Percentiles rank a stretch among this genome's conserved stretches.
Conservation (phyloP, 768 basidiomycete species). For the Russula olivacea region DNA sequence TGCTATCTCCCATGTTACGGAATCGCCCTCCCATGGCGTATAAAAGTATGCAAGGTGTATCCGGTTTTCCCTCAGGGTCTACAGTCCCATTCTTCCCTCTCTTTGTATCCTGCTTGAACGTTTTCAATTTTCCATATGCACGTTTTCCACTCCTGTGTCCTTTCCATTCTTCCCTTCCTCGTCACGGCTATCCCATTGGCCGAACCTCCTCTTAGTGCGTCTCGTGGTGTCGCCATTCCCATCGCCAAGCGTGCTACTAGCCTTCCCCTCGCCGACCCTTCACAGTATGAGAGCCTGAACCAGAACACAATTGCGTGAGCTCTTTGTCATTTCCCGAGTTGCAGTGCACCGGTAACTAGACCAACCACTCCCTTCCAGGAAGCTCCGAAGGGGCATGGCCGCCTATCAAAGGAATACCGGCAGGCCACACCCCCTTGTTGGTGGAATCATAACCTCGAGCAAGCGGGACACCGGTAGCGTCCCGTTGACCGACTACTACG, state of each 20-base stretch:
- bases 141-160: not conserved
- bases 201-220: no score
- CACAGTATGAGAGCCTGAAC: no score
- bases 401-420: constrained; percentile 10
- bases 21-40: no score
- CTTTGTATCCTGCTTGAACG: not conserved
- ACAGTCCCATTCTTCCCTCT: not conserved
- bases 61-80: no score
- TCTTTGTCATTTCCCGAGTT: not conserved
- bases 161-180: not conserved
- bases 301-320: not conserved
- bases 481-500: not conserved
- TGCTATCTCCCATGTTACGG: no score
- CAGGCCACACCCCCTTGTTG: not conserved
- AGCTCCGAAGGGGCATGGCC: not conserved
- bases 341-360: not conserved
- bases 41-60: no score
- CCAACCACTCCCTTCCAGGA: not conserved
- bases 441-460: not conserved
- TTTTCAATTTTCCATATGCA: not conserved
- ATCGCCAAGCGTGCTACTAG: not conserved
- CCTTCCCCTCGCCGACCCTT: not conserved
- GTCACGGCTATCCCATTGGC: not conserved
- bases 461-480: not conserved
- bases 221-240: not conserved